These are phyloP conservation scores for Castanopsis chinensis DNA, from an alignment of 306 rosid species.

Conservation along the genomic window DNA sequence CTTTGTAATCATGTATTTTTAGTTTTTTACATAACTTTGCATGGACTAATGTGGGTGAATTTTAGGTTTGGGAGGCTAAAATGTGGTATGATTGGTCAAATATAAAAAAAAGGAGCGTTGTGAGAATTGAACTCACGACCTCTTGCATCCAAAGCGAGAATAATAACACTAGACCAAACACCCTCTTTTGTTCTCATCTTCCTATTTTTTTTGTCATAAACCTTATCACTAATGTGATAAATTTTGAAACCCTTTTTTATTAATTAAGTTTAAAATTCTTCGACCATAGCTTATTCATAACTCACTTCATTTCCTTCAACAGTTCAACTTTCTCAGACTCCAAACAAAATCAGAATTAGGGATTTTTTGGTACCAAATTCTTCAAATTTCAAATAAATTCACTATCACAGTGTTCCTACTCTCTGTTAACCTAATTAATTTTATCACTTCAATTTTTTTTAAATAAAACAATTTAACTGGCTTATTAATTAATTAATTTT, in stretches of 20 bases:
- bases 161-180: conserved; percentile 40
- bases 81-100: too few species aligned
- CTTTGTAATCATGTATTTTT: too few species aligned
- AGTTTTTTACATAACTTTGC: too few species aligned
- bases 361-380: conserved; percentile 1
- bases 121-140: conserved; percentile 77
- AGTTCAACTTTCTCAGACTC: background rate
- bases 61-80: too few species aligned
- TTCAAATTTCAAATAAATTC: too few species aligned
- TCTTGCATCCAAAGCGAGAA: conserved; percentile 77
- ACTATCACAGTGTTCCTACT: background rate
- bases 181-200: too few species aligned
- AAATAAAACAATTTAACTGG: background rate
- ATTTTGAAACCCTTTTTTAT: too few species aligned
- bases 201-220: too few species aligned
- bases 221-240: too few species aligned
- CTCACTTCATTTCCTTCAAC: background rate
- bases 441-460: background rate
- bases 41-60: too few species aligned
- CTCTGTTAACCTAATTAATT: background rate
- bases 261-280: background rate
- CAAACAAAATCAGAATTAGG: conserved; percentile 12
- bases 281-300: too few species aligned
- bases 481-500: too few species aligned
- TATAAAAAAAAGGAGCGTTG: conserved; percentile 37